Evolutionary conservation across 805 yeast species (phyloP).

Genomic region (Hanseniaspora nectarophila): DNA sequence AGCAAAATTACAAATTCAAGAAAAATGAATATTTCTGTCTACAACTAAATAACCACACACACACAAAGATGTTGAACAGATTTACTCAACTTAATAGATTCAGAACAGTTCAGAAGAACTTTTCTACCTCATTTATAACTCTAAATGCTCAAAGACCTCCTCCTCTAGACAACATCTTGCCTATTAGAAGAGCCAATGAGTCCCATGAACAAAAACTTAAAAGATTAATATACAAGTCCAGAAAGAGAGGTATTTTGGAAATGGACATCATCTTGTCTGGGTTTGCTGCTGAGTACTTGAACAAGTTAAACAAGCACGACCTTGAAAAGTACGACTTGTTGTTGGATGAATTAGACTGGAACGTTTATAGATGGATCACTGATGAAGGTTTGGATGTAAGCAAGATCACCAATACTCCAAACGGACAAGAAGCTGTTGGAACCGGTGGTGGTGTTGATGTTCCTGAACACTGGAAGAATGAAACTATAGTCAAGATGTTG

Average conservation of each 20-base stretch:
- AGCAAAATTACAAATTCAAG: neutral
- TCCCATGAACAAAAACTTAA: slow-evolving; percentile 63
- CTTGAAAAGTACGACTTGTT: slow-evolving; percentile 75
- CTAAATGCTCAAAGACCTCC: slow-evolving; percentile 7
- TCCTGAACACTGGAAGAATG: slow-evolving; percentile 74
- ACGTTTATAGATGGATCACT: slow-evolving; percentile 95
- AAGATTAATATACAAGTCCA: slow-evolving; percentile 77
- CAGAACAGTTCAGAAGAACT: neutral
- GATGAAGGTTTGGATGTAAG: slow-evolving; percentile 19
- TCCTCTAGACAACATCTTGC: slow-evolving; percentile 44
- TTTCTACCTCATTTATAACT: neutral
- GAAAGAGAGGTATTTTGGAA: slow-evolving; percentile 92
- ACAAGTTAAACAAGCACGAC: slow-evolving; percentile 46
- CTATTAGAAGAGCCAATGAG: slow-evolving; percentile 68
- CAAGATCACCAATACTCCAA: slow-evolving; percentile 9
- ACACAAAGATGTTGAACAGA: neutral
- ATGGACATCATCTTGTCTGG: slow-evolving; percentile 75
- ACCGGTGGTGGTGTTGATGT: slow-evolving; percentile 26
- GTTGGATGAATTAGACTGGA: slow-evolving; percentile 97
- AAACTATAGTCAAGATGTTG: slow-evolving; percentile 48
- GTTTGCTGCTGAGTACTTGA: slow-evolving; percentile 68
- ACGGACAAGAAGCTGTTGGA: slow-evolving; percentile 14
- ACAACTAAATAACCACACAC: neutral
- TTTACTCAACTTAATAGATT: neutral
- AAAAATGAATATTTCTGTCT: neutral